These are phyloP conservation scores for Candida glucosophila DNA, from an alignment of 1,139 yeast species.

Conservation along the genomic window DNA sequence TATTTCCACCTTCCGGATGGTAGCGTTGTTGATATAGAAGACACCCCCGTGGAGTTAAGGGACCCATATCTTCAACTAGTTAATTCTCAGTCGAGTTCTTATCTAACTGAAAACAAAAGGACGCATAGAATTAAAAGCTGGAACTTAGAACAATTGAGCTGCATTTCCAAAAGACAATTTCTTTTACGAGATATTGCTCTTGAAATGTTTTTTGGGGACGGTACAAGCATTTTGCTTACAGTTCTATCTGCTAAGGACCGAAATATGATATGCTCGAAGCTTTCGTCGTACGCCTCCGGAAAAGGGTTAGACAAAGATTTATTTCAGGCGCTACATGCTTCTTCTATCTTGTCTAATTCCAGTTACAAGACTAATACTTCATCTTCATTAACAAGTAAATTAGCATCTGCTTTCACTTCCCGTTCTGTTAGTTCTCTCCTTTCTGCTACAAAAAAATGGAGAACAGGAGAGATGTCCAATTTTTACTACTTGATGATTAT, in stretches of 20 bases:
- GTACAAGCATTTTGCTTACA: constrained; percentile 57
- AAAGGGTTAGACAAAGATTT: constrained; percentile 44
- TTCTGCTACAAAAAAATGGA: constrained; percentile 63
- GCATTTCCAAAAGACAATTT: constrained; percentile 66
- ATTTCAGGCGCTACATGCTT: constrained; percentile 40
- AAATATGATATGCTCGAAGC: constrained; percentile 43
- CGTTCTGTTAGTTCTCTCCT: constrained; percentile 21
- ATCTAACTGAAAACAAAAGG: constrained; percentile 11
- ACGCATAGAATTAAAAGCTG: constrained; percentile 45
- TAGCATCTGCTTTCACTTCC: constrained; percentile 28
- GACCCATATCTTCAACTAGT: constrained; percentile 63
- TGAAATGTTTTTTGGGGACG: constrained; percentile 68
- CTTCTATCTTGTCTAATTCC: constrained; percentile 20
- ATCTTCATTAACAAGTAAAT: constrained; percentile 21
- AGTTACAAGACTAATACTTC: constrained; percentile 6
- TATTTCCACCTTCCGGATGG: constrained; percentile 53
- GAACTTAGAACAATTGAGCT: constrained; percentile 48
- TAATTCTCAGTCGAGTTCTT: constrained; percentile 23
- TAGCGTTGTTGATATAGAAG: constrained; percentile 60
- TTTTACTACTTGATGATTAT: constrained; percentile 71
- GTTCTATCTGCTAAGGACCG: constrained; percentile 43
- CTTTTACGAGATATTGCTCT: constrained; percentile 69
- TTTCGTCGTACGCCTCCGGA: constrained; percentile 39
- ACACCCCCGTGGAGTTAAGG: constrained; percentile 50
- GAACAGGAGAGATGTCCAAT: constrained; percentile 65